Percentiles rank a stretch among this genome's conserved stretches.
Evolutionary conservation across 108 stramenopile genomes (phyloP).

Genomic region (Parietichytrium sp.): DNA sequence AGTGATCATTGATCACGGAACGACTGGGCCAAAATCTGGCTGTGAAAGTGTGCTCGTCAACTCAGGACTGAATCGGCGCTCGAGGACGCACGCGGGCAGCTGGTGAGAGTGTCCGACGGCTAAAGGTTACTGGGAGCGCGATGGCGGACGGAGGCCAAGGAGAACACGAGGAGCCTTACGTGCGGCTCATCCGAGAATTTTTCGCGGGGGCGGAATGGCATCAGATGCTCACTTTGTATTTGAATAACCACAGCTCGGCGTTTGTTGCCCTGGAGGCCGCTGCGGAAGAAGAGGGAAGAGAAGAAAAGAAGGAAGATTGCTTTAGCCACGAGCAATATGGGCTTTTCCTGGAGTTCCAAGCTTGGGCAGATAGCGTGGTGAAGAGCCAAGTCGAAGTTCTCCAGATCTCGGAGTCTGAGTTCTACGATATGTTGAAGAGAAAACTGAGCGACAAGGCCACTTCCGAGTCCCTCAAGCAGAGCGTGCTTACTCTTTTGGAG

Average conservation of each 20-base stretch:
- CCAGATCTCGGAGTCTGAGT: not conserved
- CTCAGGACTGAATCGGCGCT: too few species aligned
- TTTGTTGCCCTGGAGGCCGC: not conserved
- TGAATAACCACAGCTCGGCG: not conserved
- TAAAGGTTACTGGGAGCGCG: too few species aligned
- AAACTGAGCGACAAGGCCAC: not conserved
- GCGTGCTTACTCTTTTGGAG: not conserved
- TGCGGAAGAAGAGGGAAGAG: not conserved
- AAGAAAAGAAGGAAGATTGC: not conserved
- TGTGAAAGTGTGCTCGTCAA: too few species aligned
- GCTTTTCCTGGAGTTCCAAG: not conserved
- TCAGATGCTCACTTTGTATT: not conserved
- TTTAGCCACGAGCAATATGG: not conserved
- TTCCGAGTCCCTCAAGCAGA: not conserved
- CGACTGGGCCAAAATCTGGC: too few species aligned
- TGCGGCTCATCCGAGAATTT: slow-evolving; percentile 7
- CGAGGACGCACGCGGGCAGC: too few species aligned
- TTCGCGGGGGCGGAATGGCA: slow-evolving; percentile 13
- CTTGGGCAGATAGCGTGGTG: slow-evolving; percentile 3
- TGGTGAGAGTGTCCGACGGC: too few species aligned
- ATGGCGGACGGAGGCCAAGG: too few species aligned
- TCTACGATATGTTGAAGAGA: not conserved
- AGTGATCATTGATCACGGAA: too few species aligned
- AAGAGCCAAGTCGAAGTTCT: not conserved
- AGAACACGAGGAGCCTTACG: slow-evolving; percentile 19